These are phyloP conservation scores for Malus sieversii DNA, from an alignment of 306 rosid species.

Conservation along the genomic window DNA sequence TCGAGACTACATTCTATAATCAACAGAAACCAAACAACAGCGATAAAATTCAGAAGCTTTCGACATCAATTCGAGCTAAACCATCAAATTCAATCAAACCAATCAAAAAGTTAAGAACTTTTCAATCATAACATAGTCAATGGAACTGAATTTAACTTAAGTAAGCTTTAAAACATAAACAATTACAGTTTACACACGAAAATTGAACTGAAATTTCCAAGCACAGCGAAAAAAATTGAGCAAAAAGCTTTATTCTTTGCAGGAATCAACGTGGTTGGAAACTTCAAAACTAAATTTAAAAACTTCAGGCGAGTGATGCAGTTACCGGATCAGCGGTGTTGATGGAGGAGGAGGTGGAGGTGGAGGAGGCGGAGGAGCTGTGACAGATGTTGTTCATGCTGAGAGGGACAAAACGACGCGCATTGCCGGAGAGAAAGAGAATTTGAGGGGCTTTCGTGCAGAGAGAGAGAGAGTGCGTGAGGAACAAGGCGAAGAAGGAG, in stretches of 20 bases:
- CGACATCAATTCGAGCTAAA: neutral
- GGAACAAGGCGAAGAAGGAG: slow-evolving; percentile 11
- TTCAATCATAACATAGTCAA: neutral
- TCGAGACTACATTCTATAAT: slow-evolving; percentile 34
- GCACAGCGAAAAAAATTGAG: neutral
- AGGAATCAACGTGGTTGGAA: neutral
- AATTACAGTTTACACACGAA: neutral
- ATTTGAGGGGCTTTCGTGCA: neutral
- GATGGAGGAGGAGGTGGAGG: slow-evolving; percentile 38
- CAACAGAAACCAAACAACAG: neutral
- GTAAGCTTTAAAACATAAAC: neutral
- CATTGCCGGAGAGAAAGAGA: slow-evolving; percentile 20
- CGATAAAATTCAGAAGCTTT: neutral
- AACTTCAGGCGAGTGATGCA: neutral
- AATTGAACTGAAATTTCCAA: neutral
- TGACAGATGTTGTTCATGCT: slow-evolving; percentile 59
- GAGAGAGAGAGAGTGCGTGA: neutral
- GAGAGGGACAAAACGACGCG: slow-evolving; percentile 16
- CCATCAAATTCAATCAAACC: neutral
- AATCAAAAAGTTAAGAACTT: neutral
- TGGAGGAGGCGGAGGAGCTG: slow-evolving; percentile 28
- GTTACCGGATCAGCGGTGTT: slow-evolving; percentile 50
- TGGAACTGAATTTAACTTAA: neutral
- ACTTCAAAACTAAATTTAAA: neutral
- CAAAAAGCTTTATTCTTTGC: neutral